Evolutionary conservation across 2,329 filamentous ascomycete genomes (phyloP).

Genomic region (Coniochaeta sp.): DNA sequence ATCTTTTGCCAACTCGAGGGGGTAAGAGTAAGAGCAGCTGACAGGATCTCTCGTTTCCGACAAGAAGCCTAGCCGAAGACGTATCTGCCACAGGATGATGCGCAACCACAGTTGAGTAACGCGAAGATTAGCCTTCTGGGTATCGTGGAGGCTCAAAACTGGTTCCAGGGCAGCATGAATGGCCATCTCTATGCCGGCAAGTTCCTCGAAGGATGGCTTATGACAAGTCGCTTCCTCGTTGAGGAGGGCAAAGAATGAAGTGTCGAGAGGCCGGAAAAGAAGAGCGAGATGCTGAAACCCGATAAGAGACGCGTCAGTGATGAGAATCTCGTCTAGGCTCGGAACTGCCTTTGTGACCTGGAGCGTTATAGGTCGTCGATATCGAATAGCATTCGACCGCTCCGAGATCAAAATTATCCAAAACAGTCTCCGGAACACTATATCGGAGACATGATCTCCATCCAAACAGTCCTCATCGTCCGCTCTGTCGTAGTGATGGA

Average conservation of each 20-base stretch:
- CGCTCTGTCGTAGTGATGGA: slow-evolving; percentile 1
- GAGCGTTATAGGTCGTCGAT: slow-evolving; percentile 33
- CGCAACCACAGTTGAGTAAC: slow-evolving; percentile 38
- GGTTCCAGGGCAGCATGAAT: slow-evolving; percentile 27
- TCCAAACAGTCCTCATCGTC: slow-evolving; percentile 15
- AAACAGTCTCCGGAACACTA: slow-evolving; percentile 28
- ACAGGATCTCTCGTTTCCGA: slow-evolving; percentile 21
- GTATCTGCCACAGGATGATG: slow-evolving; percentile 36
- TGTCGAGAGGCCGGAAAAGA: slow-evolving; percentile 33
- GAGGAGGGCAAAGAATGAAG: slow-evolving; percentile 30
- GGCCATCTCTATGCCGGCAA: slow-evolving; percentile 26
- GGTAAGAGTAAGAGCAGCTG: slow-evolving; percentile 33
- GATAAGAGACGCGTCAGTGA: slow-evolving; percentile 10
- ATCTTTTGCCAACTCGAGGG: slow-evolving; percentile 32
- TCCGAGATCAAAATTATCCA: slow-evolving; percentile 37
- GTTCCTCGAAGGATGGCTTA: slow-evolving; percentile 20
- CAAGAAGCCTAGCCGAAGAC: slow-evolving; percentile 32
- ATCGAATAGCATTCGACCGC: slow-evolving; percentile 35
- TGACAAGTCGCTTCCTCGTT: slow-evolving; percentile 28
- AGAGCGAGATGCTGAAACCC: slow-evolving; percentile 32
- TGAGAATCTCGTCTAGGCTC: slow-evolving; percentile 16
- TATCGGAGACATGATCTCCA: slow-evolving; percentile 3
- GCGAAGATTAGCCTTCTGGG: slow-evolving; percentile 34
- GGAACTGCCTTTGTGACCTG: slow-evolving; percentile 30
- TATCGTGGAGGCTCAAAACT: slow-evolving; percentile 26